phyloP scores from a whole-genome alignment of 371 early-diverging fungal genomes.

The Thermomucor indicae-seudaticae region DNA sequence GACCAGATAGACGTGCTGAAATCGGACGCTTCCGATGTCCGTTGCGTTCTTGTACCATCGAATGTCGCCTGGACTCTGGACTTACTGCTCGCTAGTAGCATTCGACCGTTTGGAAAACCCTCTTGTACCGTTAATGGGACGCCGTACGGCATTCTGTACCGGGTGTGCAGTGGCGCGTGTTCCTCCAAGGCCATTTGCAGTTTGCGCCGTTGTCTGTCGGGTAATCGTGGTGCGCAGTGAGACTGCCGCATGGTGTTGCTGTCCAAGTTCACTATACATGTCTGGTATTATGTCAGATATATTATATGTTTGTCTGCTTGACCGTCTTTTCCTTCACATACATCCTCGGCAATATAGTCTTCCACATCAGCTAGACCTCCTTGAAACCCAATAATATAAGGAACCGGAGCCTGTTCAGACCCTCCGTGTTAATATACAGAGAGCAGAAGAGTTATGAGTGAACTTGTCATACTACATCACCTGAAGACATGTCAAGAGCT shows the following conservation, averaged over 20 bases:
- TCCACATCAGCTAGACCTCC: conserved; percentile 54
- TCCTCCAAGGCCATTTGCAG: conserved; percentile 49
- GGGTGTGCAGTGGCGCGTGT: conserved; percentile 46
- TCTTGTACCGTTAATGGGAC: conserved; percentile 49
- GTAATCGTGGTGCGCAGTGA: conserved; percentile 35
- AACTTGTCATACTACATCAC: conserved; percentile 7
- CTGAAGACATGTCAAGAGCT: conserved; percentile 70
- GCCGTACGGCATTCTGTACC: conserved; percentile 40
- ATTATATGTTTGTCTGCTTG: not conserved
- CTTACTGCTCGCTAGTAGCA: conserved; percentile 43
- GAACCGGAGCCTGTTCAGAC: conserved; percentile 64
- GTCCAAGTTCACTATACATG: conserved; percentile 56
- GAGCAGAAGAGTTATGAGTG: not conserved
- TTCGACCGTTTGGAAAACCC: conserved; percentile 58
- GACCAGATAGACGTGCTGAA: conserved; percentile 29
- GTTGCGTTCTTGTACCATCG: conserved; percentile 22
- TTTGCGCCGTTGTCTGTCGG: conserved; percentile 52
- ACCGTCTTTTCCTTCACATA: conserved; percentile 19
- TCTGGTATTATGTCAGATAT: conserved; percentile 16
- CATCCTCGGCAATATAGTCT: conserved; percentile 62
- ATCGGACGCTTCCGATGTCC: conserved; percentile 22
- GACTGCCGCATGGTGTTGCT: conserved; percentile 51
- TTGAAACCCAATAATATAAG: conserved; percentile 76
- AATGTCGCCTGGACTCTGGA: conserved; percentile 36
- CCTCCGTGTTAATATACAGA: no score